phyloP scores from a whole-genome alignment of 257 asterid species.

The Petunia secreta region DNA sequence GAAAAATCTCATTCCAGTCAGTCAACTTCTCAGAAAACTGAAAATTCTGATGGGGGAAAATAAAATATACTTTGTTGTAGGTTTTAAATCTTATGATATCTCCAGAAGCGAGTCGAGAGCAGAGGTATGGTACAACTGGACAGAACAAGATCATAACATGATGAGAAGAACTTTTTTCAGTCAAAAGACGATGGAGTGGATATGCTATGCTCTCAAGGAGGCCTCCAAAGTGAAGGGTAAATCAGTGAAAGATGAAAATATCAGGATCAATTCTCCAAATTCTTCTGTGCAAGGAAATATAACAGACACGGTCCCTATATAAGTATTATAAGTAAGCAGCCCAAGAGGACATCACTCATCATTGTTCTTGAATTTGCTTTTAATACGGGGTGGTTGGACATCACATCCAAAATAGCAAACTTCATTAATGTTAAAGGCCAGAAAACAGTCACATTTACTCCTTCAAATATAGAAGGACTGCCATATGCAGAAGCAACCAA shows the following conservation, averaged over 20 bases:
- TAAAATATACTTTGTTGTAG: not conserved
- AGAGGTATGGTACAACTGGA: not conserved
- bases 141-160: not conserved
- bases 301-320: not conserved
- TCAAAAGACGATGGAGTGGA: not conserved
- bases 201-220: not conserved
- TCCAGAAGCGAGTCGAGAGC: not conserved
- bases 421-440: not conserved
- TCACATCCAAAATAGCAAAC: not conserved
- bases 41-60: too few relatives aligned
- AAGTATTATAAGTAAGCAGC: not conserved
- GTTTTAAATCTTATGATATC: not conserved
- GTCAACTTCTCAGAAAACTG: too few relatives aligned
- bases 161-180: not conserved
- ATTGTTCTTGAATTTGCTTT: not conserved
- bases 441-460: not conserved
- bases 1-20: too few relatives aligned
- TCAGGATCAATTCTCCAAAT: not conserved
- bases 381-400: not conserved
- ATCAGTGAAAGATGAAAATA: not conserved
- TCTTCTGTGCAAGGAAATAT: not conserved
- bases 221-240: not conserved
- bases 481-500: too few relatives aligned
- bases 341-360: not conserved
- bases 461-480: too few relatives aligned